These are phyloP conservation scores for Croton laevigatus DNA, from an alignment of 441 rosid genomes.

Conservation along the genomic window DNA sequence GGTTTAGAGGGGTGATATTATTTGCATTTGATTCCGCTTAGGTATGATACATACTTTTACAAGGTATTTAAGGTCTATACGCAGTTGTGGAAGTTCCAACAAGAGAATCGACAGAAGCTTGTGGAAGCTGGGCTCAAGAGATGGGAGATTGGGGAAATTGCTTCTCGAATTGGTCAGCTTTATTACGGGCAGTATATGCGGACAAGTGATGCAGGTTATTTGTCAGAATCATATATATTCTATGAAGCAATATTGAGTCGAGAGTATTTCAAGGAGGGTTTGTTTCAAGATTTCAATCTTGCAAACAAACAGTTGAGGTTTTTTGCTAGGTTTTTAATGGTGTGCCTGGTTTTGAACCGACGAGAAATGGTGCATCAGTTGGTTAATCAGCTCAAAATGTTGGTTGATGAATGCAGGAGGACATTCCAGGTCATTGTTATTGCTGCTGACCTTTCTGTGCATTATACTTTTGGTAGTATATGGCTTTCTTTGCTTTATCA, in stretches of 20 bases:
- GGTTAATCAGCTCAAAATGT: slow-evolving; percentile 72
- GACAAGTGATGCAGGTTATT: slow-evolving; percentile 76
- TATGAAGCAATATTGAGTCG: slow-evolving; percentile 82
- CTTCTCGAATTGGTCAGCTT: slow-evolving; percentile 93
- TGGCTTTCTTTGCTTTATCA: background rate
- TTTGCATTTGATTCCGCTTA: slow-evolving; percentile 22
- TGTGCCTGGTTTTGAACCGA: slow-evolving; percentile 78
- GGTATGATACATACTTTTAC: slow-evolving; percentile 90
- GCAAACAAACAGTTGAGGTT: slow-evolving; percentile 92
- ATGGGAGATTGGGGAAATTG: slow-evolving; percentile 98
- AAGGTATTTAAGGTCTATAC: slow-evolving; percentile 97
- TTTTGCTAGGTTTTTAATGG: slow-evolving; percentile 88
- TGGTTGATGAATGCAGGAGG: slow-evolving; percentile 91
- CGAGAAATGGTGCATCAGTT: slow-evolving; percentile 82
- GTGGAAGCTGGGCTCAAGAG: slow-evolving; percentile 92
- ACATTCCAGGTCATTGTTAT: slow-evolving; percentile 64
- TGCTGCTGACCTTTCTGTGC: background rate
- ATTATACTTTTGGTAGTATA: slow-evolving; percentile 4
- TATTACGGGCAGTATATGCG: slow-evolving; percentile 95
- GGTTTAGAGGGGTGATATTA: background rate
- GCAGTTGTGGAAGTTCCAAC: slow-evolving; percentile 93
- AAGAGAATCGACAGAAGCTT: slow-evolving; percentile 87
- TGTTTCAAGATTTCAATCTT: slow-evolving; percentile 70
- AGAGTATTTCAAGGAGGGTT: slow-evolving; percentile 87
- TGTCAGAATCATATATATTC: slow-evolving; percentile 82